Conservation (phyloP, 176 grass and related monocot species). For the Echinochloa phyllopogon region DNA sequence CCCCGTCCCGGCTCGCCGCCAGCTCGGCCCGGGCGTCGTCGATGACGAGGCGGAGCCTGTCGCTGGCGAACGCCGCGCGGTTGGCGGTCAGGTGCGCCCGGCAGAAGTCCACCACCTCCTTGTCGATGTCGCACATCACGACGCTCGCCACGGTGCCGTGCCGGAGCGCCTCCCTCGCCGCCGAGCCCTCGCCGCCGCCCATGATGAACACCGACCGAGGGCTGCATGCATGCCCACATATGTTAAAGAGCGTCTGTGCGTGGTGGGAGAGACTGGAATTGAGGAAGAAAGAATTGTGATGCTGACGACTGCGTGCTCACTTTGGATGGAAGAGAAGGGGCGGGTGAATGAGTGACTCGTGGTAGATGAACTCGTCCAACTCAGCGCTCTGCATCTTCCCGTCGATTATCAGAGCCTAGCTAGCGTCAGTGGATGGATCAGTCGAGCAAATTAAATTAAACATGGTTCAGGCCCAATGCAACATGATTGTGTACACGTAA, state of each 20-base stretch:
- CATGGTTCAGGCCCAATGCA: not conserved
- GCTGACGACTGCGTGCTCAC: constrained; percentile 32
- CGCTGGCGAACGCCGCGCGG: constrained; percentile 48
- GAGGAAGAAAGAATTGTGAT: too few species aligned
- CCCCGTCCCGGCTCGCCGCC: constrained; percentile 50
- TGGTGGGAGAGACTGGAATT: not conserved
- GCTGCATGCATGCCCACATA: too few species aligned
- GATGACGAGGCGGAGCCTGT: constrained; percentile 71
- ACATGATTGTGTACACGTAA: too few species aligned
- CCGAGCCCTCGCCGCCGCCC: constrained; percentile 81
- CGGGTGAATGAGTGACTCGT: constrained; percentile 73
- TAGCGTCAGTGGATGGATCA: not conserved
- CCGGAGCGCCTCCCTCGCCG: constrained; percentile 70
- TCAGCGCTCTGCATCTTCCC: constrained; percentile 90
- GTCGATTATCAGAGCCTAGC: constrained; percentile 71
- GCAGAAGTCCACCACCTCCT: constrained; percentile 85
- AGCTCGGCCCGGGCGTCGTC: constrained; percentile 78
- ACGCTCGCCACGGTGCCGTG: constrained; percentile 52
- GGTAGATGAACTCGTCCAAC: constrained; percentile 86
- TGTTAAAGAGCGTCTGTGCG: too few species aligned
- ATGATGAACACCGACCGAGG: constrained; percentile 74
- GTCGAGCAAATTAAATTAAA: not conserved
- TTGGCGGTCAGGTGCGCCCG: constrained; percentile 57
- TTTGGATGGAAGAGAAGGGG: constrained; percentile 70
- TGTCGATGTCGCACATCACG: constrained; percentile 83